These are phyloP conservation scores for Aspergillus sergii DNA, from an alignment of 2,329 filamentous ascomycete species.

Conservation along the genomic window DNA sequence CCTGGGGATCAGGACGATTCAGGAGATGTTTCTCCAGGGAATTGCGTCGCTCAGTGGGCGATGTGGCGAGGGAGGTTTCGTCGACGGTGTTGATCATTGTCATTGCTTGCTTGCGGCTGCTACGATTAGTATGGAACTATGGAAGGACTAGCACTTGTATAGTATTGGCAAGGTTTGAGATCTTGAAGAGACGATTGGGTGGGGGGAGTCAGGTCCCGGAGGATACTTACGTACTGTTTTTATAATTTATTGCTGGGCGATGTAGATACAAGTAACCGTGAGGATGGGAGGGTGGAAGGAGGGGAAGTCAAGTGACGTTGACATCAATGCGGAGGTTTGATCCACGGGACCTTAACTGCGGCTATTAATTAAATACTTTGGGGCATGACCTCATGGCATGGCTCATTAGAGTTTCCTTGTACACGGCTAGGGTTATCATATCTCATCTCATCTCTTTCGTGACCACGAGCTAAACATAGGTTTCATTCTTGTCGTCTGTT, in stretches of 20 bases:
- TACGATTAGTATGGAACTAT: neutral
- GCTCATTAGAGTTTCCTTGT: neutral
- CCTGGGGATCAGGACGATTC: slow-evolving; percentile 67
- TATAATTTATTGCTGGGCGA: neutral
- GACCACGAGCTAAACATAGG: neutral
- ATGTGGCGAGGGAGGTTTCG: slow-evolving; percentile 57
- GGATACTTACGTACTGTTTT: neutral
- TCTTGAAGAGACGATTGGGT: neutral
- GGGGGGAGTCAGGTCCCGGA: neutral
- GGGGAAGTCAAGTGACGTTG: slow-evolving; percentile 5
- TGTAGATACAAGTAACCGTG: neutral
- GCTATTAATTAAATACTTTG: neutral
- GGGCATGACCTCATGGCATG: neutral
- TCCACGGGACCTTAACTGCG: slow-evolving; percentile 5
- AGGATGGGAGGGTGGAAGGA: neutral
- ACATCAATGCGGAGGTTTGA: neutral
- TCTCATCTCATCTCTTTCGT: neutral
- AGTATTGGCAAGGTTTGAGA: neutral
- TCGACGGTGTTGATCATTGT: slow-evolving; percentile 47
- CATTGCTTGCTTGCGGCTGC: slow-evolving; percentile 5
- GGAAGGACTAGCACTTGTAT: neutral
- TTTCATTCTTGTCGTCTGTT: neutral
- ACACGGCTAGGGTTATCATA: neutral
- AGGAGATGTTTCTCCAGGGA: slow-evolving; percentile 73
- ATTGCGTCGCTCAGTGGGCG: slow-evolving; percentile 59